Evolutionary conservation across 495 filamentous ascomycete genomes (phyloP).

Genomic region (Aspergillus nanangensis): DNA sequence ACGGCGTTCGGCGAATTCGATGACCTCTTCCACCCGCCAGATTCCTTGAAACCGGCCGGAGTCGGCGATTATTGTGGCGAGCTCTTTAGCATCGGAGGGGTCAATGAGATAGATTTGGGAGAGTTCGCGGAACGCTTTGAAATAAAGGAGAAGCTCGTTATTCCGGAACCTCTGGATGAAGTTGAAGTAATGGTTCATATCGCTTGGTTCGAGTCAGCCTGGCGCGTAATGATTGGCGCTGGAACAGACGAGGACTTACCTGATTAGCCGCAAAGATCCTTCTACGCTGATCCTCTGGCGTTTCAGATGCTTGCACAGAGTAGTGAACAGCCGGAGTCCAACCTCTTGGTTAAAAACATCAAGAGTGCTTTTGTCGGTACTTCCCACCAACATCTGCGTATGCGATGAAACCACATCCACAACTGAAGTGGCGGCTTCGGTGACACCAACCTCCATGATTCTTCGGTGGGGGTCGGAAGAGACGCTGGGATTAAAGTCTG

Average conservation of each 20-base stretch:
- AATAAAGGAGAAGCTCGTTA: conserved; percentile 78
- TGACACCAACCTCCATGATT: conserved; percentile 75
- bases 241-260: conserved; percentile 38
- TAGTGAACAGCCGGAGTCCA: conserved; percentile 82
- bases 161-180: conserved; percentile 81
- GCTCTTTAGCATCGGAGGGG: conserved; percentile 81
- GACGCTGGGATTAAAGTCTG: conserved; percentile 82
- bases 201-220: conserved; percentile 42
- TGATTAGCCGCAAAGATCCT: conserved; percentile 87
- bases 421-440: conserved; percentile 68
- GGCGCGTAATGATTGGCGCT: not conserved
- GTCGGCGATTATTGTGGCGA: conserved; percentile 93
- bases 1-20: conserved; percentile 90
- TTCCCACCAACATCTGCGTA: conserved; percentile 85
- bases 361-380: conserved; percentile 93
- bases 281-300: conserved; percentile 87
- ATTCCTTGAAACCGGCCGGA: conserved; percentile 84
- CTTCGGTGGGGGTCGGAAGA: conserved; percentile 38
- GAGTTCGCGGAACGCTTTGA: conserved; percentile 85
- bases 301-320: conserved; percentile 94
- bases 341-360: conserved; percentile 99
- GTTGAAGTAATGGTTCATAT: conserved; percentile 89
- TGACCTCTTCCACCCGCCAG: conserved; percentile 93
- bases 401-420: conserved; percentile 84
- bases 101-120: conserved; percentile 95